Base-by-base conservation (phyloP, 169 alveolate species). In the Besnoitia besnoiti region DNA sequence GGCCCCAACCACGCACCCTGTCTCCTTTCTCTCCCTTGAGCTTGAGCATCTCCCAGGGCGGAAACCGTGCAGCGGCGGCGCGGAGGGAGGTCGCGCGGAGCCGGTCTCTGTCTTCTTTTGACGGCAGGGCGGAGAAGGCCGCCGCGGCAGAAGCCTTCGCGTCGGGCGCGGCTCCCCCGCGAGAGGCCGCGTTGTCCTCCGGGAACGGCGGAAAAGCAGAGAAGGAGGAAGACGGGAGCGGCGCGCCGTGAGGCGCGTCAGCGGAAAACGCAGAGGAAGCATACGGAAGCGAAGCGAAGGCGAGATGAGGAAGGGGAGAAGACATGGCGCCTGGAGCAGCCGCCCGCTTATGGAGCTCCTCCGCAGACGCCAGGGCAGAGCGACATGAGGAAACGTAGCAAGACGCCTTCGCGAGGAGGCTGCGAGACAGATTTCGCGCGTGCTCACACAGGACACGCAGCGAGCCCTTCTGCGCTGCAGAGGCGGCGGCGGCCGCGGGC, bases 11-110 rank as follows among this genome's bases (percentile, higher is more conserved):
- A 1, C 82, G 82, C 39, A 73, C 44, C 12, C 47, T 73, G 39
- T 37, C n/a, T 7, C 82, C 82, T 19, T 73, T n/a, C 39, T 37
- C 4, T 27, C 46, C 82, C 2, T 24, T 12, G 35, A 77, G 61
- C 40, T 42, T 37, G 59, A 77, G 37, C 87, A 77, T 37, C 40
- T 77, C 87, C 87, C 87, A 77, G 55, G 87, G 33, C 3, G 87
- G 87, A 10, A 39, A 40, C 37, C 87, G 87, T 37, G 82, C 46
- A 1, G 82, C 39, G n/a, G 47, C 82, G 16, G 39, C 47, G 5
- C 46, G 82, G 2, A 73, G 39, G 44, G 47, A 73, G 67, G n/a
- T 30, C 30, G 82, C 47, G 82, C 16, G 47, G 46, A 37, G 16
- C 16, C 39, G 82, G 5, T 42, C 44, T 37, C 39, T 35, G 82